Conservation (phyloP, 495 filamentous ascomycete genomes). For the Symbiotaphrina buchneri region DNA sequence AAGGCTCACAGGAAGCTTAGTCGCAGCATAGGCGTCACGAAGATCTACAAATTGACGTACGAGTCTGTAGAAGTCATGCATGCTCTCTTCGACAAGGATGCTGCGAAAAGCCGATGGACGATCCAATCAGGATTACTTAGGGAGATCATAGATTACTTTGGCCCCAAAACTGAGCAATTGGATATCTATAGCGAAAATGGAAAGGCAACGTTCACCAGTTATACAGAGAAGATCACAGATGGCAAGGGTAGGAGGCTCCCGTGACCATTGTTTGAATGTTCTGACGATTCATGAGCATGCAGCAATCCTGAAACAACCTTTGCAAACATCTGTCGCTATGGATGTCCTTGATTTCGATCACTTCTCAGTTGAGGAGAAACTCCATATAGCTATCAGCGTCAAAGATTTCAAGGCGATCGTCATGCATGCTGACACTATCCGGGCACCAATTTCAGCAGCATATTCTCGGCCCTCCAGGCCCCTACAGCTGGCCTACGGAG, state of each 20-base stretch:
- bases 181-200: conserved; percentile 61
- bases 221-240: conserved; percentile 71
- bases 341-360: conserved; percentile 73
- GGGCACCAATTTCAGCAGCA: conserved; percentile 42
- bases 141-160: conserved; percentile 83
- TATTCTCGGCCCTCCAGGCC: conserved; percentile 68
- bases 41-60: conserved; percentile 81
- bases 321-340: conserved; percentile 78
- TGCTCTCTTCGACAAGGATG: conserved; percentile 58
- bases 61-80: conserved; percentile 64
- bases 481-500: conserved; percentile 58
- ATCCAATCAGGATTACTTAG: conserved; percentile 52
- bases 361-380: conserved; percentile 50
- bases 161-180: conserved; percentile 70
- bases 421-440: conserved; percentile 57
- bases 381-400: conserved; percentile 75
- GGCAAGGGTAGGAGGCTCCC: conserved; percentile 39
- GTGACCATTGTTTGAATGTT: neutral
- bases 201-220: conserved; percentile 68
- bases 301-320: conserved; percentile 83
- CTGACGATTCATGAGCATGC: conserved; percentile 6
- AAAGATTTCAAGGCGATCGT: conserved; percentile 91
- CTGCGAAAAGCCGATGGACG: conserved; percentile 53
- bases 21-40: conserved; percentile 43
- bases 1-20: neutral